A percentile compares a stretch with the other conserved stretches of the same genome.
Evolutionary conservation across 345 rosid species (phyloP).

Genomic region (Eucalyptus grandis): DNA sequence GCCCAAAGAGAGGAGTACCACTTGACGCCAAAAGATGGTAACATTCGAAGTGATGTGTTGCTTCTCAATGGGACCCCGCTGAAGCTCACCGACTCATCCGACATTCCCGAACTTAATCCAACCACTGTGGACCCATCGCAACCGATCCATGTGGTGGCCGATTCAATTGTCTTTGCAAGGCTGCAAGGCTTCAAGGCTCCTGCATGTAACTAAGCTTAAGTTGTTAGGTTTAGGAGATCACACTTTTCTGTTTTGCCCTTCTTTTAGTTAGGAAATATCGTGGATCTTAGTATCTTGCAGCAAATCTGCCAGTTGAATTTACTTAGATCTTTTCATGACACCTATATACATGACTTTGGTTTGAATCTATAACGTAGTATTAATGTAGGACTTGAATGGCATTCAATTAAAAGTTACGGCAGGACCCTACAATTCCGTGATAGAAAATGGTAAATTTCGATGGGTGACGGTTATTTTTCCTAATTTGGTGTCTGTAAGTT

Average conservation of each 20-base stretch:
- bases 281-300: not conserved
- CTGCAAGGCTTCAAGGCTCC: constrained; percentile 34
- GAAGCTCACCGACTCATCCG: constrained; percentile 13
- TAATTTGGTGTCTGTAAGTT: not conserved
- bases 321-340: not conserved
- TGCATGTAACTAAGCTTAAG: constrained; percentile 25
- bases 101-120: constrained; percentile 39
- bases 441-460: not conserved
- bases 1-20: constrained; percentile 40
- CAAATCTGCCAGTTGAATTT: not conserved
- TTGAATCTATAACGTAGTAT: not conserved
- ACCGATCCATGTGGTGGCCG: constrained; percentile 19
- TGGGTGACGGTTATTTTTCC: not conserved
- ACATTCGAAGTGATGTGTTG: constrained; percentile 43
- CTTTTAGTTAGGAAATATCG: not conserved
- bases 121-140: constrained; percentile 11
- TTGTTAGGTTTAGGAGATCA: not conserved
- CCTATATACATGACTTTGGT: not conserved
- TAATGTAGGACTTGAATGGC: not conserved
- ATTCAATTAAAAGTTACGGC: not conserved
- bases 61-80: constrained; percentile 38
- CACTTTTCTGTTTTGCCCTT: not conserved
- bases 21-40: constrained; percentile 43
- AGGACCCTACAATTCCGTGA: not conserved
- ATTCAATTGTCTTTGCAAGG: constrained; percentile 25